Percentiles rank a stretch among this genome's conserved stretches.
Conservation (phyloP, 2,329 filamentous ascomycete genomes). For the Hortaea sp. region DNA sequence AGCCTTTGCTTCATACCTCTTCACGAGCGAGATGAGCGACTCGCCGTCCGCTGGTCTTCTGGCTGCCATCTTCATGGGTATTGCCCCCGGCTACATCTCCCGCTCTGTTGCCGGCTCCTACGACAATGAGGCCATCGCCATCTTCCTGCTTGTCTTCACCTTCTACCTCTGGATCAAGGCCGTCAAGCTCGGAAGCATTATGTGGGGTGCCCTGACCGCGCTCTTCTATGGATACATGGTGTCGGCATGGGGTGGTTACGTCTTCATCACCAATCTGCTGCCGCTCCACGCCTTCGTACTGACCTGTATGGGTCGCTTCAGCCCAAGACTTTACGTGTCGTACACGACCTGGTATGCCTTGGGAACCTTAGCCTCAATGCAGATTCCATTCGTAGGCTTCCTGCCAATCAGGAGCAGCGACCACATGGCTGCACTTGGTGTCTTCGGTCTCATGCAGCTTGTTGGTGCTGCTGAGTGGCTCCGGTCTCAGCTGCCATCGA, state of each 20-base stretch:
- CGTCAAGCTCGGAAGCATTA: conserved; percentile 87
- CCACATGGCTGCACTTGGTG: conserved; percentile 92
- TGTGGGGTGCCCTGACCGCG: conserved; percentile 90
- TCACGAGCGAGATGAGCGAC: conserved; percentile 96
- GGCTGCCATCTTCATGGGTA: conserved; percentile 93
- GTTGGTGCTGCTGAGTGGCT: conserved; percentile 88
- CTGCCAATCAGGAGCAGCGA: conserved; percentile 92
- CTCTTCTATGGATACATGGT: conserved; percentile 99
- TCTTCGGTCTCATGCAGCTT: conserved; percentile 91
- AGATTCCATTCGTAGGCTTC: conserved; percentile 98
- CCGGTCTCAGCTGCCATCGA: conserved; percentile 74
- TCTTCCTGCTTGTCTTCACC: conserved; percentile 96
- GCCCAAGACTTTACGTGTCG: conserved; percentile 84
- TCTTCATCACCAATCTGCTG: conserved; percentile 96
- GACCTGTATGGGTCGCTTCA: conserved; percentile 94
- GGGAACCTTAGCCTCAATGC: conserved; percentile 94
- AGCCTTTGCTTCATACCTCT: conserved; percentile 82
- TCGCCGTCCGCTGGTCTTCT: conserved; percentile 90
- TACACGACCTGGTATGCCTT: conserved; percentile 98
- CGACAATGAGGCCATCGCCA: conserved; percentile 98
- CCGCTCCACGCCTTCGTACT: conserved; percentile 90
- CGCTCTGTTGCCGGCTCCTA: conserved; percentile 96
- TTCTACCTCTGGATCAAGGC: conserved; percentile 99
- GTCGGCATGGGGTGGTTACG: conserved; percentile 97
- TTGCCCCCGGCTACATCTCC: conserved; percentile 94